These are phyloP conservation scores for Aurantiochytrium sp. DNA, from an alignment of 108 stramenopile genomes.

Conservation along the genomic window DNA sequence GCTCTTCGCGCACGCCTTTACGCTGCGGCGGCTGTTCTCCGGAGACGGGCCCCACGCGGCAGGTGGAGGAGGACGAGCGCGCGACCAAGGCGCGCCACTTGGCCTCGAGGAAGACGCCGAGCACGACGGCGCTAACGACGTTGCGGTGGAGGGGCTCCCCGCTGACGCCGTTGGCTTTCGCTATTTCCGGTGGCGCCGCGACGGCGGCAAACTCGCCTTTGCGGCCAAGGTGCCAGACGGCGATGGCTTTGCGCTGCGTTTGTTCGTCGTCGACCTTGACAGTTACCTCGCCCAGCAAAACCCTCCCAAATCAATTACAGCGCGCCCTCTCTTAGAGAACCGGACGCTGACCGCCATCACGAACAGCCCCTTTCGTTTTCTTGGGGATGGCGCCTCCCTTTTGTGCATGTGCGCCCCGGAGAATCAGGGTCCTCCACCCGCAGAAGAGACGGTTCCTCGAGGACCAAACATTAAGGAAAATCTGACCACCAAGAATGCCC, in stretches of 20 bases:
- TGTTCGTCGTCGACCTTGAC: background rate
- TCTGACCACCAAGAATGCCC: background rate
- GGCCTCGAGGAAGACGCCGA: background rate
- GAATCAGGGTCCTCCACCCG: background rate
- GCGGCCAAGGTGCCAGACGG: background rate
- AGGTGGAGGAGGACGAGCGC: background rate
- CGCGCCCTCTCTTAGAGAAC: background rate
- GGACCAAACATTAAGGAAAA: constrained; percentile 3
- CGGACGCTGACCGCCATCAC: background rate
- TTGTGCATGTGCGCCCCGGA: background rate
- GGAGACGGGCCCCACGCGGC: background rate
- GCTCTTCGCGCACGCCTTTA: background rate
- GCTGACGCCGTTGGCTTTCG: background rate
- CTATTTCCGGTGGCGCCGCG: background rate
- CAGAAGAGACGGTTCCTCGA: background rate
- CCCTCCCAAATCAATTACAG: background rate
- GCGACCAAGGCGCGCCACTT: background rate
- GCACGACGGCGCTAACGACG: background rate
- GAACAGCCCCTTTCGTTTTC: background rate
- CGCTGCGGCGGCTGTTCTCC: background rate
- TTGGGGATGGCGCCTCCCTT: background rate
- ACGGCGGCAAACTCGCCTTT: background rate
- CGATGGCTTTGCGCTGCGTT: background rate
- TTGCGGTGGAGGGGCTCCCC: background rate
- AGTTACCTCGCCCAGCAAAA: background rate